A percentile compares a stretch with the other conserved stretches of the same genome.
These are phyloP conservation scores for Auricularia sp. DNA, from an alignment of 768 basidiomycete genomes.

Conservation along the genomic window DNA sequence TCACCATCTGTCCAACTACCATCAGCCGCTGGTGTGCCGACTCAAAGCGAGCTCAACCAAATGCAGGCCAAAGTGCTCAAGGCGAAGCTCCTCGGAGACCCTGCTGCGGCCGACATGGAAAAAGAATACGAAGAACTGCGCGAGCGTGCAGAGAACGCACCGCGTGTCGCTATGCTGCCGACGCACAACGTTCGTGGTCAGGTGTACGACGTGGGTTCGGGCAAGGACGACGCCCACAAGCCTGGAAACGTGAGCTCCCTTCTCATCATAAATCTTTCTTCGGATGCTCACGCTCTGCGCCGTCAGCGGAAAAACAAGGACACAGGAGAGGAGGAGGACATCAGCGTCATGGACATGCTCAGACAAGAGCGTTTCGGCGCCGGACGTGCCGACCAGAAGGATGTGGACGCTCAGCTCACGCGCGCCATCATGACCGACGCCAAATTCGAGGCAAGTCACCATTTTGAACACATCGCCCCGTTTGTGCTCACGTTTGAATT, in stretches of 20 bases:
- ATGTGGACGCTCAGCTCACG: constrained; percentile 84
- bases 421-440: constrained; percentile 79
- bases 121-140: constrained; percentile 70
- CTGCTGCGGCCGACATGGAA: constrained; percentile 70
- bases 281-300: constrained; percentile 17
- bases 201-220: constrained; percentile 85
- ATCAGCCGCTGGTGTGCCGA: constrained; percentile 12
- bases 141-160: constrained; percentile 33
- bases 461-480: constrained; percentile 10
- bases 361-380: constrained; percentile 87
- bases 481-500: background rate
- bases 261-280: constrained; percentile 3
- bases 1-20: constrained; percentile 15
- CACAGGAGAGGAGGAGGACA: constrained; percentile 72
- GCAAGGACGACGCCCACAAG: constrained; percentile 44
- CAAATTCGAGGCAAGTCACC: constrained; percentile 56
- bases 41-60: constrained; percentile 57
- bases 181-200: constrained; percentile 76
- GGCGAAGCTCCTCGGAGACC: constrained; percentile 77
- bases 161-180: constrained; percentile 72
- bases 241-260: constrained; percentile 47
- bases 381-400: constrained; percentile 84
- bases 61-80: constrained; percentile 88
- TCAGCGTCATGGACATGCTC: constrained; percentile 68
- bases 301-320: constrained; percentile 86